Evolutionary conservation across 2,329 filamentous ascomycete species (phyloP).

Genomic region (Lomentospora prolificans): DNA sequence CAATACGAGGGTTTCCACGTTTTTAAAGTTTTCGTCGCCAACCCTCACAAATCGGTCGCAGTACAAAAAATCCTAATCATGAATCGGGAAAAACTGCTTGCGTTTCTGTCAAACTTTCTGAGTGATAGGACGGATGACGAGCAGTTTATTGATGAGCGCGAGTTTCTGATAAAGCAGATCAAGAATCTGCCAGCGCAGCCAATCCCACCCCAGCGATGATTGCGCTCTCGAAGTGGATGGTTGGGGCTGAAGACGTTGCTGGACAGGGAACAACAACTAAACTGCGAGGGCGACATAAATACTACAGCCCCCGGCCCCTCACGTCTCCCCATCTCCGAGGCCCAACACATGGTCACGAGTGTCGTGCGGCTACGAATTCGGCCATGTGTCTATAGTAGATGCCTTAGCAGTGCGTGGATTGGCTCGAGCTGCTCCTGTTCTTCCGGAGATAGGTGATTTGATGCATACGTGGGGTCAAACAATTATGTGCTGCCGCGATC

Average conservation of each 20-base stretch:
- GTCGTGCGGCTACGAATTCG: too few relatives aligned
- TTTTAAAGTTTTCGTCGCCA: slow-evolving; percentile 98
- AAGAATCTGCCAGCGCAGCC: slow-evolving; percentile 53
- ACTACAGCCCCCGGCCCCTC: too few relatives aligned
- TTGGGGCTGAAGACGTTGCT: not conserved
- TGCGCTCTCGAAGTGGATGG: not conserved
- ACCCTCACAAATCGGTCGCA: slow-evolving; percentile 93
- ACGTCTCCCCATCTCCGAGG: too few relatives aligned
- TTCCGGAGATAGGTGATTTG: too few relatives aligned
- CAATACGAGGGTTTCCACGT: slow-evolving; percentile 99
- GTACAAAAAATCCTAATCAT: slow-evolving; percentile 94
- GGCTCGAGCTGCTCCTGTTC: too few relatives aligned
- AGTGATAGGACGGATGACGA: slow-evolving; percentile 95
- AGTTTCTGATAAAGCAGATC: slow-evolving; percentile 94
- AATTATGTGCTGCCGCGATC: too few relatives aligned
- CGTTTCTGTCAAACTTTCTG: slow-evolving; percentile 82
- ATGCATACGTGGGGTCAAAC: too few relatives aligned
- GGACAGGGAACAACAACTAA: not conserved
- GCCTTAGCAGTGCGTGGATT: too few relatives aligned
- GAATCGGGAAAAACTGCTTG: slow-evolving; percentile 84
- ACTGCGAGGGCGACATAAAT: not conserved
- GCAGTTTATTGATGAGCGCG: slow-evolving; percentile 96
- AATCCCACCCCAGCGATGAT: slow-evolving; percentile 38
- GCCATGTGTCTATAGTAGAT: too few relatives aligned
- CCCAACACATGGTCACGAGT: too few relatives aligned